Base-by-base conservation (phyloP, 225 moss, liverwort and hornwort species). In the Rhytidiadelphus loreus region DNA sequence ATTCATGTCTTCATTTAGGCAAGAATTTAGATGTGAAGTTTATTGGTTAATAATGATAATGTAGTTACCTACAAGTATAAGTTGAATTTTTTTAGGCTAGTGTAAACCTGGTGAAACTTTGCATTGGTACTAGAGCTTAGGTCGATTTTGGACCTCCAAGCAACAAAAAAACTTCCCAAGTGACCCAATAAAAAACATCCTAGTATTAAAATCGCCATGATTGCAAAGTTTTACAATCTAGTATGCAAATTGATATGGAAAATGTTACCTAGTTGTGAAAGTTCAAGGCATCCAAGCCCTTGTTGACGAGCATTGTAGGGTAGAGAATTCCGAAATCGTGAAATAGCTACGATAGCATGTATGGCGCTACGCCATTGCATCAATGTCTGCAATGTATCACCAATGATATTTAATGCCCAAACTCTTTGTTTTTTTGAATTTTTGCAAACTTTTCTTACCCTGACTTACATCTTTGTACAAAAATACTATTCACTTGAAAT, bases 401-500 rank as follows among this genome's bases (percentile, higher is more conserved):
- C 23, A 77, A 15, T 53, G 5, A 24, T 35, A 22, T 14, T 77
- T 8, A 23, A 53, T 0, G 2, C 22, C 76, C 8, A 33, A 32
- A 32, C 1, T 17, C 46, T 20, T 18, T 12, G 0, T 9, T 6
- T 73, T 44, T 73, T 24, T 46, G 1, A 9, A 30, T 3, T 74
- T 32, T 50, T 74, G 7, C 7, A 50, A 7, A 50, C 1, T 74
- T 74, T 7, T 48, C 43, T 18, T 11, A 11, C 9, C 9, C 2
- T 0, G 0, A 6, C 29, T 29, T 17, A 17, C 2, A 3, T 73
- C 17, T 30, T 48, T 46, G 11, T 46, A 30, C 30, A 18, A 46
- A 20, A 20, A 46, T 16, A 20, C 4, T 19, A 48, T 0, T 9
- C 30, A 17, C 30, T 17, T 28, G 4, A 33, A 50, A 75, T 52